Evolutionary conservation across 768 basidiomycete genomes (phyloP), one percentile per base, ranked within the genome.

Genomic region (Obba rivulosa): DNA sequence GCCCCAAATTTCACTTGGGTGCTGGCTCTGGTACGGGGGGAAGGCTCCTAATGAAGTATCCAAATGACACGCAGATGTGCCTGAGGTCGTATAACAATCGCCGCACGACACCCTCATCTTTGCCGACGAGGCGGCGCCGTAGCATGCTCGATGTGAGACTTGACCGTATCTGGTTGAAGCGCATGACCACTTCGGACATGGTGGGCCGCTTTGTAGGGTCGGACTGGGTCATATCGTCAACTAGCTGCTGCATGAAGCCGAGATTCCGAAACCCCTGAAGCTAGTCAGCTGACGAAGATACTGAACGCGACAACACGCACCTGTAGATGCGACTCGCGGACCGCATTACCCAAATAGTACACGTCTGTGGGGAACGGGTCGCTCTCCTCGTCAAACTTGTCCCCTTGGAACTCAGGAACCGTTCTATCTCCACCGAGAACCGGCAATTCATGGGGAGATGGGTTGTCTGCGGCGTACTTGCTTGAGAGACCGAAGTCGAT

Each of bases 201-300:
- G 55, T 52, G 7, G 65, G 63, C 7, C 66, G 54, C 28, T 44
- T 41, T 5, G 35, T 42, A 0, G 66, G 66, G 37, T 61, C 54
- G 1, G 47, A 45, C 5, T 48, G 45, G 0, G 49, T 51, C 66
- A 67, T 67, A 2, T 48, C 44, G 5, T 36, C 35, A 4, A 66
- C 44, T 8, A 68, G 47, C 14, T 49, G 43, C n/a, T 43, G 24
- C 53, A 64, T 36, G 49, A 65, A 63, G 4, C 53, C 58, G 11
- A 63, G 46, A 20, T 52, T 51, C 24, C 41, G 17, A 34, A 48
- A 55, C 37, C 46, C 52, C 64, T 66, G 43, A 14, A 23, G 8
- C 10, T 21, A 18, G n/a, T n/a, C 18, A 17, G 20, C 13, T 45
- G 16, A 4, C 3, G n/a, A 16, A 28, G 20, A 22, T 46, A 16